Evolutionary conservation across 2,329 filamentous ascomycete species (phyloP).

Genomic region (Hypoxylon sp.): DNA sequence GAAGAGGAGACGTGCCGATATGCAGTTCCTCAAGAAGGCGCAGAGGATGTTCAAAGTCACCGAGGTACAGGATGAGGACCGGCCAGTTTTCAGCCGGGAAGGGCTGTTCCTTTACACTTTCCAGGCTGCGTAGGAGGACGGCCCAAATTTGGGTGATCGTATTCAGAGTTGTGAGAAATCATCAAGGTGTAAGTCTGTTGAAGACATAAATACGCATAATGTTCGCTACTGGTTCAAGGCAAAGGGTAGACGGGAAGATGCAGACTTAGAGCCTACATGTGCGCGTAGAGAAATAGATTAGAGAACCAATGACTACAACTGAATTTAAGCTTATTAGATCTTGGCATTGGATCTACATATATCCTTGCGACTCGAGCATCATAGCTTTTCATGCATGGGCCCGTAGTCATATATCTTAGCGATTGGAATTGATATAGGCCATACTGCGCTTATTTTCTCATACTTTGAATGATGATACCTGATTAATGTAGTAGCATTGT

Average conservation of each 20-base stretch:
- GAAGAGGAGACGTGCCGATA: constrained; percentile 85
- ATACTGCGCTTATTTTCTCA: too few species aligned
- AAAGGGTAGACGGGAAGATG: constrained; percentile 27
- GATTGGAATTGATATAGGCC: constrained; percentile 3
- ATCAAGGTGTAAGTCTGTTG: too few species aligned
- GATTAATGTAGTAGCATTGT: not conserved
- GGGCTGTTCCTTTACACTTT: constrained; percentile 74
- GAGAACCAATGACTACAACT: constrained; percentile 16
- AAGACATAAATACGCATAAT: not conserved
- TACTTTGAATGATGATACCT: too few species aligned
- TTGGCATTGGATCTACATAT: constrained; percentile 4
- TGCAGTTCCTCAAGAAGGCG: constrained; percentile 80
- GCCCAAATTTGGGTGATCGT: not conserved
- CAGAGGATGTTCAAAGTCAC: constrained; percentile 76
- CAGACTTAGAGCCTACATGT: constrained; percentile 23
- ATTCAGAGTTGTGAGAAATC: not conserved
- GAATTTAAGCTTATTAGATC: constrained; percentile 17
- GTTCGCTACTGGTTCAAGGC: constrained; percentile 4
- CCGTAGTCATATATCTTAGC: constrained; percentile 6
- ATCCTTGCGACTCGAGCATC: not conserved
- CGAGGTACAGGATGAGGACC: constrained; percentile 74
- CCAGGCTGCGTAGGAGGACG: constrained; percentile 25
- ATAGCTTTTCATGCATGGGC: constrained; percentile 12
- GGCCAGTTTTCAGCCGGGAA: constrained; percentile 69
- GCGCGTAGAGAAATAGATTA: constrained; percentile 16